Percentiles rank a stretch among this genome's conserved stretches.
Conservation (phyloP, 352 stramenopile genomes). For the Aphanomyces invadans region DNA sequence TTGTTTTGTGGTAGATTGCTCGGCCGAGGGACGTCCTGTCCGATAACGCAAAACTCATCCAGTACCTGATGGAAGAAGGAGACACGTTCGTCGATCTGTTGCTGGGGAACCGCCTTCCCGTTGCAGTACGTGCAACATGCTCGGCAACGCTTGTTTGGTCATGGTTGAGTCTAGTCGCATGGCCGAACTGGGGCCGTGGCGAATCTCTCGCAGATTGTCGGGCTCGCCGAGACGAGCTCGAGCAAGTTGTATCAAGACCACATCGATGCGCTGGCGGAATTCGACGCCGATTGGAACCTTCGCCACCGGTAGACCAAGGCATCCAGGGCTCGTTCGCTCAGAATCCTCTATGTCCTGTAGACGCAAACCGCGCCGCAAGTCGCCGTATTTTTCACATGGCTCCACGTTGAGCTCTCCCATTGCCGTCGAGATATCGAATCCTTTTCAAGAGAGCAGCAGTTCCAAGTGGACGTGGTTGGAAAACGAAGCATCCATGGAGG, state of each 20-base stretch:
- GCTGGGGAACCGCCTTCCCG: not conserved
- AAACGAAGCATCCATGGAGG: not conserved
- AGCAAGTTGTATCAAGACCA: slow-evolving; percentile 13
- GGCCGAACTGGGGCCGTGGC: not conserved
- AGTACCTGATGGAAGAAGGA: slow-evolving; percentile 15
- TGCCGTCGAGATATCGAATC: slow-evolving; percentile 9
- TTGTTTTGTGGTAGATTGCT: slow-evolving; percentile 19
- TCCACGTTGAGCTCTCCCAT: no score
- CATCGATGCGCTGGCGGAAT: not conserved
- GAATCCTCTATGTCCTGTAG: no score
- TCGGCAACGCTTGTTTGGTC: not conserved
- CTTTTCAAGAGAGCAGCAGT: slow-evolving; percentile 8
- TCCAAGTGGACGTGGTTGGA: slow-evolving; percentile 8
- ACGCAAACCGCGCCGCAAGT: no score
- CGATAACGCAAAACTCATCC: slow-evolving; percentile 20
- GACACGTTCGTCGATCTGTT: slow-evolving; percentile 11
- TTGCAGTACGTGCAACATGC: not conserved
- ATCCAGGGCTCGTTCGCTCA: not conserved
- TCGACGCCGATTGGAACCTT: slow-evolving; percentile 12
- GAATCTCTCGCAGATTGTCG: not conserved
- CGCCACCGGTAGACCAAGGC: no score
- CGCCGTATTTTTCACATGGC: no score
- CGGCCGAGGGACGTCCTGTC: slow-evolving; percentile 5
- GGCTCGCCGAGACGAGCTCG: slow-evolving; percentile 14
- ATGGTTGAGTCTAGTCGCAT: not conserved